Base-by-base conservation (phyloP, 306 rosid species). In the Crotalaria pallida region DNA sequence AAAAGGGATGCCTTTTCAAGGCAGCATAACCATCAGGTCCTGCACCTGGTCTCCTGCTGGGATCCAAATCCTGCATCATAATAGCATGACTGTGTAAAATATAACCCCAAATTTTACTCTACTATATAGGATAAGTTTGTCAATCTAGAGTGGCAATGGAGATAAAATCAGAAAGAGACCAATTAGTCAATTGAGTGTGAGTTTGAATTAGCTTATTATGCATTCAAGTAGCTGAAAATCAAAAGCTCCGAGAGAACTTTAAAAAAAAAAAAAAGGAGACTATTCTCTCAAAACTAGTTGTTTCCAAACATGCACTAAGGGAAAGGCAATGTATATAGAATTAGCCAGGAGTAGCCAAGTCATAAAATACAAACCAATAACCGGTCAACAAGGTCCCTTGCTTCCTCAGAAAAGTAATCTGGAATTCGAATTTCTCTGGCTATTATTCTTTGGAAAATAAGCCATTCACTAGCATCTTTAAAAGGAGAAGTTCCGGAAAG, bases 391-490 rank as follows among this genome's bases (percentile, higher is more conserved):
- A 95, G 86, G 70, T 89, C 97, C 80, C 83, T 91, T 43, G 99
- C 93, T 85, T 89, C 85, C 3, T 80, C 88, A 2, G 99, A 91
- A 76, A 95, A 91, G 78, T 86, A 80, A 80, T 89, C 89, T n/a
- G 97, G 99, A 82, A 89, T 91, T 84, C 90, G 85, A 76, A 95
- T 80, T 82, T 95, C 99, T 70, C 99, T 81, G 51, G 99, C 99
- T 65, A 95, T 87, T 63, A 95, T 95, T 86, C 96, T 84, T 80
- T 95, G 99, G 74, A 95, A 95, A 83, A 95, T 95, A 81, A 95
- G 99, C 99, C 99, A 95, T 73, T 95, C 99, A 41, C 96, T 95
- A 65, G 99, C 96, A 78, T 95, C 99, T 83, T 87, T 95, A 82
- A 95, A 95, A 26, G 99, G 99, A 73, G 96, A 91, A 58, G 99